phyloP scores from a whole-genome alignment of 352 stramenopile genomes.

The Pythium aquatile region DNA sequence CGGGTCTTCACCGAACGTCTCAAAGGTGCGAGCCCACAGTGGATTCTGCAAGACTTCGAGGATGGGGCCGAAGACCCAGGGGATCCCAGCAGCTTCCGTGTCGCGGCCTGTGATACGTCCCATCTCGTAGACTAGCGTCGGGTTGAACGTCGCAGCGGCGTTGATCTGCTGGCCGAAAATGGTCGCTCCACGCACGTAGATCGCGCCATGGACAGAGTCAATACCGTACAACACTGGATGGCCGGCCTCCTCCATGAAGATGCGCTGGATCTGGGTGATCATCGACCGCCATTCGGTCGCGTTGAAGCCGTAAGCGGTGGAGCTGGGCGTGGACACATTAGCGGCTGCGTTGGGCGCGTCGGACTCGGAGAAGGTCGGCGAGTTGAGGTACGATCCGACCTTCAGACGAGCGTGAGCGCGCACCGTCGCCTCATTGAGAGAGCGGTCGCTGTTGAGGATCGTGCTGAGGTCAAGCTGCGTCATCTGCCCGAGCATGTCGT shows the following conservation, averaged over 20 bases:
- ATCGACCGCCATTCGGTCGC: slow-evolving; percentile 68
- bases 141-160: slow-evolving; percentile 86
- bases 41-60: slow-evolving; percentile 86
- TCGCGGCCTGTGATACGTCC: slow-evolving; percentile 78
- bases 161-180: slow-evolving; percentile 91
- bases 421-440: slow-evolving; percentile 61
- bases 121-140: slow-evolving; percentile 60
- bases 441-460: slow-evolving; percentile 63
- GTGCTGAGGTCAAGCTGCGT: slow-evolving; percentile 87
- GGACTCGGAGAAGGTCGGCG: slow-evolving; percentile 38
- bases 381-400: slow-evolving; percentile 90
- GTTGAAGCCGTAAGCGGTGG: slow-evolving; percentile 39
- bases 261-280: slow-evolving; percentile 74
- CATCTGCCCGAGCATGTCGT: slow-evolving; percentile 88
- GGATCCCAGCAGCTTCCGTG: slow-evolving; percentile 83
- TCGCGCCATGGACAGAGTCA: slow-evolving; percentile 91
- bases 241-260: slow-evolving; percentile 55
- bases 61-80: slow-evolving; percentile 91
- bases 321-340: slow-evolving; percentile 26
- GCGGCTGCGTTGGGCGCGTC: slow-evolving; percentile 16
- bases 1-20: slow-evolving; percentile 94
- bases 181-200: slow-evolving; percentile 77
- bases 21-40: slow-evolving; percentile 88
- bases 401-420: slow-evolving; percentile 72
- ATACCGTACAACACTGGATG: slow-evolving; percentile 86